Evolutionary conservation across 306 rosid genomes (phyloP), one percentile per base, ranked within the genome.

Genomic region (Prunus dulcis): DNA sequence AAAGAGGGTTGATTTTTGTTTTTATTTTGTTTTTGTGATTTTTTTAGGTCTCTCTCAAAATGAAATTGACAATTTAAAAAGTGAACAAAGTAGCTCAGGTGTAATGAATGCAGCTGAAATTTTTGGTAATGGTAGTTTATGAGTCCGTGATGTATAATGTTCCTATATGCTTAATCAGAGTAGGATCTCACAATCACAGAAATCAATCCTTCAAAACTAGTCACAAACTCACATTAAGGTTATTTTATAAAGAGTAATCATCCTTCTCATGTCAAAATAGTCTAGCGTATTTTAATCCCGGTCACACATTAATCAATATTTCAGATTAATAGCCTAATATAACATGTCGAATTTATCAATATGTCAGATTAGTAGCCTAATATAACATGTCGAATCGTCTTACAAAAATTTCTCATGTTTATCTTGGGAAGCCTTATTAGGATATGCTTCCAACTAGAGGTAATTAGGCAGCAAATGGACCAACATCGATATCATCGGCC

Each of bases 71-170:
- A 28, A 62, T 28, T 62, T 62, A 1, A 38, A 28, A 62, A 28
- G 45, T 28, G 43, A 62, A 28, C 43, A 28, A 62, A 62, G 43
- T 62, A 28, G 67, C 15, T 28, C 43, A 38, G 9, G 43, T 62
- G 45, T 5, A 28, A 62, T 62, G 43, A 62, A 28, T 62, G 67
- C 67, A 15, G 67, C 67, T 62, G 67, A 62, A 62, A 62, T 62
- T 27, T 15, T 28, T 28, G 67, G 67, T 28, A 6, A 28, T 27
- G 67, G 43, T 62, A 62, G 20, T 62, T 28, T 6, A 62, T 38
- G 6, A 15, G 10, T 28, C 20, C 18, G 18, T 63, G 67, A 30
- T 17, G 19, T 22, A 7, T 17, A 3, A 6, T 45, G 45, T 8
- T 30, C 43, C 22, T 3, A 30, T 3, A 63, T 0, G n/a, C 67